Base-by-base conservation (phyloP, 805 yeast genomes). In the Wickerhamomyces subpelliculosus region DNA sequence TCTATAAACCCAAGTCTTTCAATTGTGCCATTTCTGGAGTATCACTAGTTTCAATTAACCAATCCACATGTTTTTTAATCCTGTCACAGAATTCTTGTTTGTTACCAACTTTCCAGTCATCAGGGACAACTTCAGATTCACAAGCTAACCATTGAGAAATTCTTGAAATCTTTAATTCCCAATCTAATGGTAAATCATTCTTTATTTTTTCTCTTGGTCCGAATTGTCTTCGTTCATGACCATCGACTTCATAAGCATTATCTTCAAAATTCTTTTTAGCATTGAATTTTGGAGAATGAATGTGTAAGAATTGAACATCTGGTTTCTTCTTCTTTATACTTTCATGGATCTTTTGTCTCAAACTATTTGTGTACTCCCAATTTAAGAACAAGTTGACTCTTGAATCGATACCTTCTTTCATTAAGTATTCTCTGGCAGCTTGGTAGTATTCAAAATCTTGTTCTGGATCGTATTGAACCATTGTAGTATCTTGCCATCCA, bases 111-210 rank as follows among this genome's bases (percentile, higher is more conserved):
- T 47, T 45, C 58, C 58, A 54, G 32, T 52, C 53, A 14, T 49
- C 18, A 17, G 58, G 58, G 19, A 52, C 36, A 23, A 48, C 42
- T 22, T 42, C 39, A 5, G 58, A 51, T 4, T 54, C 57, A 44
- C 58, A 54, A 4, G 58, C 58, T 14, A 54, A 31, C 58, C 58
- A 54, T 35, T 54, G 54, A 22, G 50, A 43, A 30, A 54, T 49
- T 35, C 53, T 49, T 7, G 51, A 54, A 1, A 43, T 42, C 37
- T 49, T 51, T 19, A 54, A 39, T 38, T 54, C 58, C 55, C 57
- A 54, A 39, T 54, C 58, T 21, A 34, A 21, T 5, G 51, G 45
- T 8, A 54, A 18, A 3, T 35, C 38, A 17, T 44, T 45, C 18
- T 45, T 47, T 32, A 54, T 52, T 35, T 45, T 46, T 13, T 52